Evolutionary conservation across 371 early-diverging fungal genomes (phyloP).

Genomic region (Mucor indicus): DNA sequence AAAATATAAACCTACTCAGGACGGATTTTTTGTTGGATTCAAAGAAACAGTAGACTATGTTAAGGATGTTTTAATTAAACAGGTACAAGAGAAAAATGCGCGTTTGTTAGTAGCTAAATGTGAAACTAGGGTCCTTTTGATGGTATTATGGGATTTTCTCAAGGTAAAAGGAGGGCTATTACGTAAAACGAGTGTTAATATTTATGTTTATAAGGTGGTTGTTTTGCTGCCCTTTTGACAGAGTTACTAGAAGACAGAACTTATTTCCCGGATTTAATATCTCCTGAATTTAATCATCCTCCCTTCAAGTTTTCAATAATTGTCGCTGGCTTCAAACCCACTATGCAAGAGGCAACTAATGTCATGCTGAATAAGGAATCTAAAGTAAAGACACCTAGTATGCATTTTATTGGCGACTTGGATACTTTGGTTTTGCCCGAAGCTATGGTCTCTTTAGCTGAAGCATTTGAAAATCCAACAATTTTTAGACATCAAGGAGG

Average conservation of each 20-base stretch:
- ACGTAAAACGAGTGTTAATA: neutral
- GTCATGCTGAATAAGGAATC: constrained; percentile 2
- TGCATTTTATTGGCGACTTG: constrained; percentile 60
- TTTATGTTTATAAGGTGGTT: constrained; percentile 23
- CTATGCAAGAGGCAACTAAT: constrained; percentile 21
- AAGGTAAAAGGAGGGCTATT: constrained; percentile 51
- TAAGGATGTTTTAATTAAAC: constrained; percentile 34
- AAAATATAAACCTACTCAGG: constrained; percentile 32
- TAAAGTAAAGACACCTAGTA: constrained; percentile 41
- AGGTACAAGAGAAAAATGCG: constrained; percentile 19
- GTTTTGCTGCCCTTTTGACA: constrained; percentile 56
- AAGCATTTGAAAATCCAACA: constrained; percentile 23
- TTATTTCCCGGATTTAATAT: constrained; percentile 17
- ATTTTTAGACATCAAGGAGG: constrained; percentile 40
- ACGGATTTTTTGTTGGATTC: constrained; percentile 44
- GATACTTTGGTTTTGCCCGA: constrained; percentile 47
- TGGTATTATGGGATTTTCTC: constrained; percentile 69
- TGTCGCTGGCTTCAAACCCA: constrained; percentile 55
- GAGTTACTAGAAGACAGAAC: constrained; percentile 28
- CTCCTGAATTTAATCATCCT: constrained; percentile 22
- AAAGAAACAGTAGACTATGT: constrained; percentile 47
- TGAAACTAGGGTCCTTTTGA: constrained; percentile 57
- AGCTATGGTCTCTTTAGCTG: constrained; percentile 24
- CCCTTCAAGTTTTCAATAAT: constrained; percentile 54
- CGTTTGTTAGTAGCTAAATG: neutral